Conservation (phyloP, 805 yeast species). For the Candida hispaniensis region DNA sequence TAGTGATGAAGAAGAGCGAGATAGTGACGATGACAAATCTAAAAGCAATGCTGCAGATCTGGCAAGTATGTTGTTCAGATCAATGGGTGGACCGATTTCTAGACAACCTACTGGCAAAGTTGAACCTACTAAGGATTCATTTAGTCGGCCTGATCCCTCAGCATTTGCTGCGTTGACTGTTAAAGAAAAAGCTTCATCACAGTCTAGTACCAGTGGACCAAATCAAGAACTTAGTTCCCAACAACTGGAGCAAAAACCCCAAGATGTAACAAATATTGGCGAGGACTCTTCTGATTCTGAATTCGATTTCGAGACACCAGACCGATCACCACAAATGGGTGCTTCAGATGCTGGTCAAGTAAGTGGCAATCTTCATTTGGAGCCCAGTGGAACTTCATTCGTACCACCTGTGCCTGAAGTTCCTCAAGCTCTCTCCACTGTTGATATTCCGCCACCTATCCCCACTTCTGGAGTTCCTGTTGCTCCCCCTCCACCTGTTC, state of each 20-base stretch:
- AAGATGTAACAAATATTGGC: too few species aligned
- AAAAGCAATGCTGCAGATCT: slow-evolving; percentile 33
- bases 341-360: slow-evolving; percentile 3
- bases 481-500: slow-evolving; percentile 21
- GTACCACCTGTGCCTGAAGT: slow-evolving; percentile 25
- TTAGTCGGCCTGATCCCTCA: too few species aligned
- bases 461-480: neutral
- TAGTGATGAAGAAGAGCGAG: slow-evolving; percentile 27
- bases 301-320: slow-evolving; percentile 12
- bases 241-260: too few species aligned
- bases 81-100: slow-evolving; percentile 29
- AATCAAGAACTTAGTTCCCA: too few species aligned
- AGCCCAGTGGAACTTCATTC: slow-evolving; percentile 1
- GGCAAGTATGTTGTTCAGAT: slow-evolving; percentile 35
- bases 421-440: slow-evolving; percentile 29
- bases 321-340: slow-evolving; percentile 6
- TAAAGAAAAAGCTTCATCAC: too few species aligned
- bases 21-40: slow-evolving; percentile 27
- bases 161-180: too few species aligned
- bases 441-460: slow-evolving; percentile 30
- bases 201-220: too few species aligned
- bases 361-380: slow-evolving; percentile 23
- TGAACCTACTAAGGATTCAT: too few species aligned
- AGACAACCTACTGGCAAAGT: slow-evolving; percentile 21
- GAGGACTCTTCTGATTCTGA: slow-evolving; percentile 13